Percentiles rank a stretch among this genome's conserved stretches.
phyloP scores from a whole-genome alignment of 2,329 filamentous ascomycete species.

The Colletotrichum sp. region DNA sequence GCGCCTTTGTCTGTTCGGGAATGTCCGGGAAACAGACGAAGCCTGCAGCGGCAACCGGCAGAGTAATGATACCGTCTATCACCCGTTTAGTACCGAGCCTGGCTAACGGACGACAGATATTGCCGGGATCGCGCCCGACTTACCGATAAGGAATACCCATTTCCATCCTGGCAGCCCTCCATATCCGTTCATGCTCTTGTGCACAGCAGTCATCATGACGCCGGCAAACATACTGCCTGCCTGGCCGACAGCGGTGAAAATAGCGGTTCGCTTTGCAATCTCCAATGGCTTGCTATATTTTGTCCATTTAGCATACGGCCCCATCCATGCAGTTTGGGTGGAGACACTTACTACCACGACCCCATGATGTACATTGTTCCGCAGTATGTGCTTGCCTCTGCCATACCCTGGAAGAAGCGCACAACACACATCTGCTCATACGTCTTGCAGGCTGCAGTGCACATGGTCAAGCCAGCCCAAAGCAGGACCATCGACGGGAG shows the following conservation, averaged over 20 bases:
- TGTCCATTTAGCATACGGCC: neutral
- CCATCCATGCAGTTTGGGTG: slow-evolving; percentile 25
- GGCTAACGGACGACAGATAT: neutral
- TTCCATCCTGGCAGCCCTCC: slow-evolving; percentile 55
- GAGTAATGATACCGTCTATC: slow-evolving; percentile 52
- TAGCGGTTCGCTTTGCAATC: slow-evolving; percentile 65
- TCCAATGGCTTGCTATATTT: slow-evolving; percentile 50
- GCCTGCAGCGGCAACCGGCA: slow-evolving; percentile 57
- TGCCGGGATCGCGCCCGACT: neutral
- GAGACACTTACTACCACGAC: slow-evolving; percentile 58
- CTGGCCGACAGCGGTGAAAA: slow-evolving; percentile 66
- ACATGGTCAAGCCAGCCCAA: slow-evolving; percentile 52
- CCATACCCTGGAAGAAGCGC: slow-evolving; percentile 43
- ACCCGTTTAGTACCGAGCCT: neutral
- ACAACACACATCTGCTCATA: slow-evolving; percentile 38
- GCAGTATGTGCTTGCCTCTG: slow-evolving; percentile 43
- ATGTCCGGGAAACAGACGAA: slow-evolving; percentile 55
- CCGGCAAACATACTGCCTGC: slow-evolving; percentile 65
- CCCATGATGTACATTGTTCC: slow-evolving; percentile 48
- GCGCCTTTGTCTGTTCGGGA: slow-evolving; percentile 42
- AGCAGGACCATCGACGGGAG: slow-evolving; percentile 51
- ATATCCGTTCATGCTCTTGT: slow-evolving; percentile 42
- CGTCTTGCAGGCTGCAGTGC: slow-evolving; percentile 33
- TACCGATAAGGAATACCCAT: slow-evolving; percentile 44
- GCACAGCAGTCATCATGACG: slow-evolving; percentile 56